Conservation (phyloP, 73 alveolate genomes). For the Paramecium primaurelia region DNA sequence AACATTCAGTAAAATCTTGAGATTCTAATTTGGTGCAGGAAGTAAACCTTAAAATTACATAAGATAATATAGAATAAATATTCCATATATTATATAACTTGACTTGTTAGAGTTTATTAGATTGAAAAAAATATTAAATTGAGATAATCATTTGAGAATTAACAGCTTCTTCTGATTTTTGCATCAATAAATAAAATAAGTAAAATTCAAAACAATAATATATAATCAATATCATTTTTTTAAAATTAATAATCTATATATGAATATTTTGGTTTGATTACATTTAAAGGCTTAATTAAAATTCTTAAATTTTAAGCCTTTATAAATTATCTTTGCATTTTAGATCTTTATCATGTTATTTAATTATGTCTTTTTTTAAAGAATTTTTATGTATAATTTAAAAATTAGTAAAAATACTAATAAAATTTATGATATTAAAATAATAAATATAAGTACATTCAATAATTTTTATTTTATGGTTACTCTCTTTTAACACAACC, state of each 20-base stretch:
- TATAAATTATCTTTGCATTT: too few species aligned
- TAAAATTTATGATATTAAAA: not conserved
- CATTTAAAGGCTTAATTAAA: too few species aligned
- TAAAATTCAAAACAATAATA: not conserved
- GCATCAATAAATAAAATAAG: not conserved
- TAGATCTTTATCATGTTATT: too few species aligned
- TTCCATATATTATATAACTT: not conserved
- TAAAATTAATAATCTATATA: too few species aligned
- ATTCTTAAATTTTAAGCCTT: too few species aligned
- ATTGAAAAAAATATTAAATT: not conserved
- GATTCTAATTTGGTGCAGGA: not conserved
- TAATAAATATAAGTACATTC: not conserved
- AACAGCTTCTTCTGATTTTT: not conserved
- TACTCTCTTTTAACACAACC: slow-evolving; percentile 58
- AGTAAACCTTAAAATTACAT: not conserved
- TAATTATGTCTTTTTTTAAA: too few species aligned
- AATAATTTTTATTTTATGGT: not conserved
- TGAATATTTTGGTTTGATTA: too few species aligned
- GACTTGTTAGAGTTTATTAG: not conserved
- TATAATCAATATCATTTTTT: too few species aligned
- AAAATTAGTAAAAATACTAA: too few species aligned
- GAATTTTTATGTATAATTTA: too few species aligned
- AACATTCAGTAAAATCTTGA: not conserved
- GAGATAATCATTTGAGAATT: not conserved
- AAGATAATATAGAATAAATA: not conserved